Percentiles rank a stretch among this genome's conserved stretches.
phyloP scores from a whole-genome alignment of 129 eudicot genomes.

The Calendula officinalis region DNA sequence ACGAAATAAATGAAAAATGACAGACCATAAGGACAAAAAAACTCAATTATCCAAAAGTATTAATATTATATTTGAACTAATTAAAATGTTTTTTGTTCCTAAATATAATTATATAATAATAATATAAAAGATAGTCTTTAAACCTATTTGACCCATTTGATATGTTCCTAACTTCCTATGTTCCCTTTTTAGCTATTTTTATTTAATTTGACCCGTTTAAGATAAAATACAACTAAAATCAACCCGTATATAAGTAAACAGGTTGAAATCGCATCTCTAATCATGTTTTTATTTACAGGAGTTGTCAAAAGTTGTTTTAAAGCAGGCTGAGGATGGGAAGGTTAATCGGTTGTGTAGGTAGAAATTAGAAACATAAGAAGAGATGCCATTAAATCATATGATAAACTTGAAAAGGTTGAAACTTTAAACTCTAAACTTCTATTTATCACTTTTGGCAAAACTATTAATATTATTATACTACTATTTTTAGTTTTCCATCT shows the following conservation, averaged over 20 bases:
- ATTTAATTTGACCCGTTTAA: neutral
- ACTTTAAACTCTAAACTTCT: slow-evolving; percentile 9
- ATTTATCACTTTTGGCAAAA: slow-evolving; percentile 6
- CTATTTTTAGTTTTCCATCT: slow-evolving; percentile 6
- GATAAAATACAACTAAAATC: neutral
- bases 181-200: neutral
- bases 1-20: too few relatives aligned
- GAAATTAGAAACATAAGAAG: slow-evolving; percentile 96
- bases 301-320: slow-evolving; percentile 74
- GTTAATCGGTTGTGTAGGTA: slow-evolving; percentile 50
- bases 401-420: slow-evolving; percentile 98
- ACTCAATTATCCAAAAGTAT: too few relatives aligned
- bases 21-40: too few relatives aligned
- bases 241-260: neutral
- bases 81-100: too few relatives aligned
- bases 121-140: neutral
- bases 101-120: neutral
- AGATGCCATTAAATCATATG: slow-evolving; percentile 88
- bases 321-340: slow-evolving; percentile 97
- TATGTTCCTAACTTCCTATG: neutral
- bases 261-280: neutral
- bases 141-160: neutral
- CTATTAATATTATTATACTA: too few relatives aligned
- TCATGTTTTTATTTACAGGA: slow-evolving; percentile 52
- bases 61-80: too few relatives aligned